Conservation (phyloP, 2,329 filamentous ascomycete species). For the Arthrinium puccinioides region DNA sequence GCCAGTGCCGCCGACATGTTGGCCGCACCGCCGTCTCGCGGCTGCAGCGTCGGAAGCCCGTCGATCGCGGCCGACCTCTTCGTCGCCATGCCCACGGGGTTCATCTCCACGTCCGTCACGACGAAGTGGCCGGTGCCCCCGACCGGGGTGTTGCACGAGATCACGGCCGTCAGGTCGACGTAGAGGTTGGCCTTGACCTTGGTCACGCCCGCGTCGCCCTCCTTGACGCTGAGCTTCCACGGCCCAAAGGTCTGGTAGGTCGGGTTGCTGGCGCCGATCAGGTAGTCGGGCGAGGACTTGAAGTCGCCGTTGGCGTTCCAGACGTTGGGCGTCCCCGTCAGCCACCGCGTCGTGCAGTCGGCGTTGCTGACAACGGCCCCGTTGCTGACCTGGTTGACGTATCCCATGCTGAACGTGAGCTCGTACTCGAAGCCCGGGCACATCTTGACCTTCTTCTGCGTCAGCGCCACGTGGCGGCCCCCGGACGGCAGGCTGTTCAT, state of each 20-base stretch:
- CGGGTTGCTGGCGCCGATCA: neutral
- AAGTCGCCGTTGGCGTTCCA: neutral
- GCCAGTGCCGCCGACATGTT: too few relatives aligned
- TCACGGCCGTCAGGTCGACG: neutral
- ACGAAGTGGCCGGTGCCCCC: neutral
- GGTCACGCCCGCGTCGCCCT: neutral
- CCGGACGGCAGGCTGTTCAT: neutral
- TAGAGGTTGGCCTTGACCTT: neutral
- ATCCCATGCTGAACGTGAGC: neutral
- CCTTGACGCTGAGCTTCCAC: neutral
- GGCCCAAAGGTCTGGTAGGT: neutral
- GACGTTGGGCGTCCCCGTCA: neutral
- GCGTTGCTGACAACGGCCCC: neutral
- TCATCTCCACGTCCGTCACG: neutral
- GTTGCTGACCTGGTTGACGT: neutral
- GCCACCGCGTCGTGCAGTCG: neutral
- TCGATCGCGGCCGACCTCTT: too few relatives aligned
- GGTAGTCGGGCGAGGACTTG: neutral
- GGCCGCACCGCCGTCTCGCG: too few relatives aligned
- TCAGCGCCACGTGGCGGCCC: neutral
- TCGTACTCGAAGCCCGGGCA: conserved; percentile 1
- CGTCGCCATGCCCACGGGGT: neutral
- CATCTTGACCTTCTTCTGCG: neutral
- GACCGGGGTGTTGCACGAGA: neutral
- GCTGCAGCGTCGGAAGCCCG: too few relatives aligned